A percentile compares a stretch with the other conserved stretches of the same genome.
Evolutionary conservation across 108 stramenopile genomes (phyloP).

Genomic region (Skeletonema grethae): DNA sequence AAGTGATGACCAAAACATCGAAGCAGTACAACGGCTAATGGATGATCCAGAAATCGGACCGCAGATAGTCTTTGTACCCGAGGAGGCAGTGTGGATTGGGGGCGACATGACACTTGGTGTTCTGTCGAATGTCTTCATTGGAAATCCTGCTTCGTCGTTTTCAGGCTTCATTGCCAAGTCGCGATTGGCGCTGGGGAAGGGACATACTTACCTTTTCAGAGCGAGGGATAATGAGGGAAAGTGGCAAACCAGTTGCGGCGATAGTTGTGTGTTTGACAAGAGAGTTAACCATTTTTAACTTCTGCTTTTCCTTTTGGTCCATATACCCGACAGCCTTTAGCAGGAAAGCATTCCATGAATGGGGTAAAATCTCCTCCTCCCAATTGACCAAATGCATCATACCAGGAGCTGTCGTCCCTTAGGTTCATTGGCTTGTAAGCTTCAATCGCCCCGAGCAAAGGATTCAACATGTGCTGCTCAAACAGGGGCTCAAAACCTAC

Average conservation of each 20-base stretch:
- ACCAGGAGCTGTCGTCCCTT: neutral
- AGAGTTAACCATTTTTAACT: neutral
- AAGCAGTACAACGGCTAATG: conserved; percentile 12
- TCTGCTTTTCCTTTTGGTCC: neutral
- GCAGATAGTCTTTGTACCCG: conserved; percentile 20
- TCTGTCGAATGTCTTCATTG: conserved; percentile 37
- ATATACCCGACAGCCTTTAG: neutral
- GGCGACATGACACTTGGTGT: conserved; percentile 39
- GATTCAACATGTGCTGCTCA: conserved; percentile 5
- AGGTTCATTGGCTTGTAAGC: conserved; percentile 14
- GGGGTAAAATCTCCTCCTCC: neutral
- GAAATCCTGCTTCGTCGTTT: conserved; percentile 40
- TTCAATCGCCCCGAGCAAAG: conserved; percentile 6
- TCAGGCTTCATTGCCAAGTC: conserved; percentile 48
- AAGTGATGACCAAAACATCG: conserved; percentile 19
- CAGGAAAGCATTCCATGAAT: neutral
- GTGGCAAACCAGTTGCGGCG: conserved; percentile 35
- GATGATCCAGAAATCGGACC: conserved; percentile 44
- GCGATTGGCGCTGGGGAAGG: conserved; percentile 37
- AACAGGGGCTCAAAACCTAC: conserved; percentile 2
- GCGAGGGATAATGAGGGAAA: conserved; percentile 9
- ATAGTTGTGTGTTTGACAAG: conserved; percentile 38
- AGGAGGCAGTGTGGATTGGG: conserved; percentile 32
- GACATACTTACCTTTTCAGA: conserved; percentile 32
- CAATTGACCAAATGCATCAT: conserved; percentile 2